Evolutionary conservation across 768 basidiomycete species (phyloP), one percentile per base, ranked within the genome.

Genomic region (Trichaptum fuscoviolaceum): DNA sequence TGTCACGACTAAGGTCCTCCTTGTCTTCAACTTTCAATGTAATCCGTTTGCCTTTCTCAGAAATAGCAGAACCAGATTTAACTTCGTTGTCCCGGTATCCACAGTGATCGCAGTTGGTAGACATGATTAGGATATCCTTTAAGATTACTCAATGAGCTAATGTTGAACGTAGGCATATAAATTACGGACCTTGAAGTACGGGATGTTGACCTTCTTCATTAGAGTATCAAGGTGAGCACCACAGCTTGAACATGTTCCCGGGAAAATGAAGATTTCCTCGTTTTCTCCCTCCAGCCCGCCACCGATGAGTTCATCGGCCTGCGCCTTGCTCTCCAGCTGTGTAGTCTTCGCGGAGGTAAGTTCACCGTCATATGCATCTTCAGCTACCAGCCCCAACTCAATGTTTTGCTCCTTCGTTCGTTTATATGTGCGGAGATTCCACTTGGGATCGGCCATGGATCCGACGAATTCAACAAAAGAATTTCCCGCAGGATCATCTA

Each of bases 31-130:
- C 95, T 75, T 90, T 93, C 65, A 99, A 82, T 0, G 84, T 93
- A 69, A 98, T 94, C 66, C 82, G 85, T 76, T 92, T 96, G 20
- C 96, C 97, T 72, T 91, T 82, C 4, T 84, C 85, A 2, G 96
- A 93, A 66, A 98, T 93, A 0, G 96, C 95, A 1, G 88, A 79
- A 24, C 96, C 94, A 6, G 94, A 92, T 76, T 99, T 99, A 73
- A 99, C 91, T 78, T 99, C 97, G 72, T 96, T 99, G 77, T 99
- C 97, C 66, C 93, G 84, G 77, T 99, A 99, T 0, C 97, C 97
- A 76, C 97, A 99, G 63, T 80, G 77, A 66, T 95, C 93, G 75
- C 97, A 99, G 75, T 97, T 98, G 7, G 96, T 96, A 25, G 96
- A 96, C 95, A 98, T 98, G 78, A 99, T 96, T 64, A 99, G 79